Conservation (phyloP, 257 asterid genomes). For the Rubia yunnanensis region DNA sequence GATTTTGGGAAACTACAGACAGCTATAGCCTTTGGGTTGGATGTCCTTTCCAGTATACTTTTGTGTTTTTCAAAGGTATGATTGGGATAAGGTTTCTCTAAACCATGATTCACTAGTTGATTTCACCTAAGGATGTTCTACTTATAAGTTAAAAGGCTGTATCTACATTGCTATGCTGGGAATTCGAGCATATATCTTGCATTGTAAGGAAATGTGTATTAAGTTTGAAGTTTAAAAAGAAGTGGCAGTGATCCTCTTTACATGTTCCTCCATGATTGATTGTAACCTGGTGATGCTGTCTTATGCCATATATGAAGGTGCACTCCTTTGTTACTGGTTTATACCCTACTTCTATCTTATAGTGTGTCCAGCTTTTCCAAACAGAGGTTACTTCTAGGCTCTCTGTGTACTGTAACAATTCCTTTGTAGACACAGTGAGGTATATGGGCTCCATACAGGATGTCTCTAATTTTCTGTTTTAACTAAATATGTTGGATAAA, state of each 20-base stretch:
- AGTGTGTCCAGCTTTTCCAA: neutral
- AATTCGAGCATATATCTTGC: neutral
- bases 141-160: neutral
- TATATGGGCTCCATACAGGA: neutral
- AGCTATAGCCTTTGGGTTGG: conserved; percentile 64
- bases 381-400: neutral
- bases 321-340: neutral
- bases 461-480: neutral
- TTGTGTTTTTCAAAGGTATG: conserved; percentile 60
- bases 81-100: neutral
- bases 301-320: neutral
- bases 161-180: neutral
- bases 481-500: neutral
- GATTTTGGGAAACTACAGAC: conserved; percentile 84
- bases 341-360: neutral
- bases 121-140: neutral
- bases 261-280: neutral
- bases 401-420: neutral
- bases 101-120: neutral
- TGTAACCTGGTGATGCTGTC: neutral
- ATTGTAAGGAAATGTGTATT: neutral
- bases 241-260: neutral
- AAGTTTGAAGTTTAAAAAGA: neutral
- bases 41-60: conserved; percentile 55
- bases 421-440: neutral